Evolutionary conservation across 306 rosid species (phyloP).

Genomic region (Coriaria nepalensis): DNA sequence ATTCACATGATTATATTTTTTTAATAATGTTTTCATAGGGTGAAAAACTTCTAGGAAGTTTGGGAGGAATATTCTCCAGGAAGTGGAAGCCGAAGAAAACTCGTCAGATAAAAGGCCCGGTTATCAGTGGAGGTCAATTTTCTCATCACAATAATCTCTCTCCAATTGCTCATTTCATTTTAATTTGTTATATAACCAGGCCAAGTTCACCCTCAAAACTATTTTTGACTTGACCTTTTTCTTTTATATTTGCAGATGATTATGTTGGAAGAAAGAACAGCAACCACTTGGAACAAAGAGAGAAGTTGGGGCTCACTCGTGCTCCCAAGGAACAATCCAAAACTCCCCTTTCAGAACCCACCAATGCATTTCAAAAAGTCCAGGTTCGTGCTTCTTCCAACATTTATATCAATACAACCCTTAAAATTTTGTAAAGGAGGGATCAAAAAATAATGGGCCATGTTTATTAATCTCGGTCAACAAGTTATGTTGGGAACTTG

Average conservation of each 20-base stretch:
- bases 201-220: neutral
- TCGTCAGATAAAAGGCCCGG: slow-evolving; percentile 68
- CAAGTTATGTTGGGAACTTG: too few species aligned
- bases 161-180: slow-evolving; percentile 5
- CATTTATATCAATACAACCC: too few species aligned
- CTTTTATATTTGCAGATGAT: slow-evolving; percentile 30
- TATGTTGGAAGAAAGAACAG: slow-evolving; percentile 29
- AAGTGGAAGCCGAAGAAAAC: slow-evolving; percentile 97
- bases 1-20: too few species aligned
- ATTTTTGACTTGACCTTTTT: neutral
- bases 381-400: slow-evolving; percentile 49
- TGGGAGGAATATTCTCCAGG: slow-evolving; percentile 89
- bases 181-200: neutral
- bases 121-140: slow-evolving; percentile 47
- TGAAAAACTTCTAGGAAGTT: slow-evolving; percentile 92
- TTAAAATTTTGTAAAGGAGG: too few species aligned
- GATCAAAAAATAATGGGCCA: too few species aligned
- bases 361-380: slow-evolving; percentile 54
- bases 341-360: slow-evolving; percentile 41
- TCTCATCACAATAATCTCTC: neutral
- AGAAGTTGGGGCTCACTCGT: slow-evolving; percentile 65
- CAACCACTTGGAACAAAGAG: slow-evolving; percentile 75
- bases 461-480: too few species aligned
- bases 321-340: slow-evolving; percentile 40
- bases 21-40: slow-evolving; percentile 48